These are phyloP conservation scores for Amylocystis lapponica DNA, from an alignment of 768 basidiomycete genomes.

Conservation along the genomic window DNA sequence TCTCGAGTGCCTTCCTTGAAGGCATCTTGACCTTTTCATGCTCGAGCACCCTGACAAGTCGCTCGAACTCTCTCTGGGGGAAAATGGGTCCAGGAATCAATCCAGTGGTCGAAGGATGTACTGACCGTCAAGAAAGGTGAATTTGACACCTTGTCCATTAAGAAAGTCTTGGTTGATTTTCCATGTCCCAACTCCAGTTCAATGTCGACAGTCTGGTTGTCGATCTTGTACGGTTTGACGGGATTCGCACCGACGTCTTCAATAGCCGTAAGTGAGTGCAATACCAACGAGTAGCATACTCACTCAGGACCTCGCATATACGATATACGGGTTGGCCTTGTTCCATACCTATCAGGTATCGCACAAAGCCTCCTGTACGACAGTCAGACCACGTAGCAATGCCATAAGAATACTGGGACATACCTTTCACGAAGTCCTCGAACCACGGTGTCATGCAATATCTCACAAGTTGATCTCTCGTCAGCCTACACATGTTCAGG, in stretches of 20 bases:
- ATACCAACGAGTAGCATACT: conserved; percentile 23
- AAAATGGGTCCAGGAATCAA: neutral
- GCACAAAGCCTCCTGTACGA: conserved; percentile 72
- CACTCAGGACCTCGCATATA: conserved; percentile 75
- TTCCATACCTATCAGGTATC: conserved; percentile 72
- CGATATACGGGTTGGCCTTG: conserved; percentile 61
- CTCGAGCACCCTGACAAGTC: conserved; percentile 40
- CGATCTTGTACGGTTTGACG: conserved; percentile 66
- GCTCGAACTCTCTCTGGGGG: conserved; percentile 66
- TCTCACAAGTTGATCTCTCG: conserved; percentile 66
- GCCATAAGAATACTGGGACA: conserved; percentile 10
- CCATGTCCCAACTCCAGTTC: conserved; percentile 76
- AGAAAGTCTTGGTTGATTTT: conserved; percentile 49
- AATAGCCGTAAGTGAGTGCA: neutral
- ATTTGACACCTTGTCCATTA: conserved; percentile 89
- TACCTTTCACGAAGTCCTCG: conserved; percentile 75
- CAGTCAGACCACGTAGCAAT: neutral
- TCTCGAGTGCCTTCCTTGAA: conserved; percentile 56
- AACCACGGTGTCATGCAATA: conserved; percentile 79
- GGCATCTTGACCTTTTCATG: conserved; percentile 61
- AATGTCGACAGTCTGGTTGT: conserved; percentile 59
- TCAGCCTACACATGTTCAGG: conserved; percentile 56
- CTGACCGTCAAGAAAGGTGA: conserved; percentile 54
- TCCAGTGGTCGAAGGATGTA: conserved; percentile 8
- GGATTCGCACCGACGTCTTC: conserved; percentile 48